Percentiles rank a stretch among this genome's conserved stretches.
phyloP scores from a whole-genome alignment of 768 basidiomycete species.

The Leccinum obscurum region DNA sequence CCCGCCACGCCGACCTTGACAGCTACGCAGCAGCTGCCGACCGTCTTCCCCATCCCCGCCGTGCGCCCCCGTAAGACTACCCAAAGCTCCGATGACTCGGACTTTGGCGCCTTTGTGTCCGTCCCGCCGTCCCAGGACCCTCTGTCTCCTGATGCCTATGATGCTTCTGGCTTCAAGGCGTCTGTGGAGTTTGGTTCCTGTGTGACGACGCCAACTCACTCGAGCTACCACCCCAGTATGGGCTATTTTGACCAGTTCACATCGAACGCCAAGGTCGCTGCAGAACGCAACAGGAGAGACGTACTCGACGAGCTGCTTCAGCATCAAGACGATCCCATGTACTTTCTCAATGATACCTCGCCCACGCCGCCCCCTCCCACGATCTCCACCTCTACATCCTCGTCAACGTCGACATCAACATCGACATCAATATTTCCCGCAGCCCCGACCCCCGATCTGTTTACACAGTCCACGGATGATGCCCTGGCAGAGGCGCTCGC shows the following conservation, averaged over 20 bases:
- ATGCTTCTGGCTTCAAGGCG: not conserved
- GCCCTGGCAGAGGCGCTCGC: constrained; percentile 40
- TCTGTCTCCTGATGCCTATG: constrained; percentile 1
- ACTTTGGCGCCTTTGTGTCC: constrained; percentile 64
- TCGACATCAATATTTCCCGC: constrained; percentile 3
- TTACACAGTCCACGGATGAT: constrained; percentile 36
- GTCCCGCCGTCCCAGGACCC: constrained; percentile 57
- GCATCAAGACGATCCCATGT: constrained; percentile 72
- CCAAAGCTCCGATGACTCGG: constrained; percentile 41
- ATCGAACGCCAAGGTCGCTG: constrained; percentile 53
- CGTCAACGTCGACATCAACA: not conserved
- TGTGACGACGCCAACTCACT: not conserved
- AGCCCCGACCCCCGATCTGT: constrained; percentile 33
- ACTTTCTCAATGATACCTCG: constrained; percentile 43
- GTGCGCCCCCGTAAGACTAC: constrained; percentile 15
- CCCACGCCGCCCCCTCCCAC: constrained; percentile 9
- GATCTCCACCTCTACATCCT: not conserved
- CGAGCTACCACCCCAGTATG: constrained; percentile 32
- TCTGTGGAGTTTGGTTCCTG: not conserved
- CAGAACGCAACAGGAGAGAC: constrained; percentile 49
- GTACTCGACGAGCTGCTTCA: constrained; percentile 64
- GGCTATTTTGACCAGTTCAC: constrained; percentile 64
- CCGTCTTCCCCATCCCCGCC: not conserved
- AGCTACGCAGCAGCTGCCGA: not conserved
- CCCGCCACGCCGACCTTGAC: constrained; percentile 25